Evolutionary conservation across 2,329 filamentous ascomycete species (phyloP), one percentile per base, ranked within the genome.

Genomic region (Falciphora oryzae): DNA sequence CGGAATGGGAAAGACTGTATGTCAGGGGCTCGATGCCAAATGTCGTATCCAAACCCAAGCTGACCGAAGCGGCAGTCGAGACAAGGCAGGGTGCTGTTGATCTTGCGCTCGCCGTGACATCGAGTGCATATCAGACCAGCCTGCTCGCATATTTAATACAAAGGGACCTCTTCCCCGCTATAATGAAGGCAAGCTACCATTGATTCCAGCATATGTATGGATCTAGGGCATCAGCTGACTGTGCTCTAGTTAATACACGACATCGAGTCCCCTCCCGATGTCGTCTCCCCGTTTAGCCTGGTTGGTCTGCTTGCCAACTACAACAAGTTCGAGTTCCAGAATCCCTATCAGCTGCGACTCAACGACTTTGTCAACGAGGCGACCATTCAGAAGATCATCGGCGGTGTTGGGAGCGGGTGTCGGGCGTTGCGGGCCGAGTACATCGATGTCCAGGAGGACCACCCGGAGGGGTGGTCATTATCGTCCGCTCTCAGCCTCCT

Each of bases 271-370:
- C 81, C 85, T 44, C 78, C 81, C 25, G 82, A 83, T 71, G 86
- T 85, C 65, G 84, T 92, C 58, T 85, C 91, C 65, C 90, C 94
- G 0, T 93, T 97, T 69, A 86, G 89, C 18, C 84, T 98, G 13
- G 82, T 97, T 27, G 94, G 94, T 16, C 82, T 98, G 4, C 81
- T 99, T 63, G 91, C 92, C 68, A 99, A 98, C 78, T 98, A 98
- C 83, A 98, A 99, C 83, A 99, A 98, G 76, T 99, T 99, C 73
- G 95, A 99, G 76, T 94, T 96, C 65, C 93, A 97, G 74, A 99
- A 99, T 70, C 94, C 94, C 0, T 99, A 99, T 71, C 90, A 95
- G 71, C 80, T 96, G 67, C 90, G 94, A 32, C 83, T 99, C 22
- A 93, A 94, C 71, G 93, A 98, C 75, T 98, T 98, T 76, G 92